phyloP scores from a whole-genome alignment of 306 rosid species.

The Fragaria iinumae region DNA sequence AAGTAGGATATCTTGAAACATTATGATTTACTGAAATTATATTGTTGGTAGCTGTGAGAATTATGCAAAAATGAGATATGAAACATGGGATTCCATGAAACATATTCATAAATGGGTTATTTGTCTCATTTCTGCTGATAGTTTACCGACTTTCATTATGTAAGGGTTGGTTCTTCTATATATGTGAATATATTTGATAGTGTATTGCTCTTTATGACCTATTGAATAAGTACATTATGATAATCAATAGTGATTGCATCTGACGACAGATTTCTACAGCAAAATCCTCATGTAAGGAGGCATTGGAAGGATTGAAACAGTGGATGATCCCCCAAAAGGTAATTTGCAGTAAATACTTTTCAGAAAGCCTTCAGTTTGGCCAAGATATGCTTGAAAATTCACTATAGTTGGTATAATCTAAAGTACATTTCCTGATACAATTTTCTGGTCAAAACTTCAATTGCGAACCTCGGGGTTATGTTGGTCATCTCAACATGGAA shows the following conservation, averaged over 20 bases:
- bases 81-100: too few species aligned
- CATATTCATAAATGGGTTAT: too few species aligned
- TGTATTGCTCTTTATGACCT: too few species aligned
- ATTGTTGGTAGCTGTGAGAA: too few species aligned
- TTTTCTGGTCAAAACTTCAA: constrained; percentile 69
- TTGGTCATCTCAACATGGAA: constrained; percentile 90
- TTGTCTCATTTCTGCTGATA: too few species aligned
- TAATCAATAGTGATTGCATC: too few species aligned
- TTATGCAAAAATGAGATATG: too few species aligned
- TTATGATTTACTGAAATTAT: too few species aligned
- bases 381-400: background rate
- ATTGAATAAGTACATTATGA: too few species aligned
- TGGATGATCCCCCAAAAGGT: constrained; percentile 83
- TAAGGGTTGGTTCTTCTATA: background rate
- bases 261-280: constrained; percentile 48
- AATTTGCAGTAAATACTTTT: background rate
- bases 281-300: constrained; percentile 59
- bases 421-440: background rate
- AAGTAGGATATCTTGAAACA: too few species aligned
- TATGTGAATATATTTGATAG: background rate
- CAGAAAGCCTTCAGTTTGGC: background rate
- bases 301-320: constrained; percentile 49
- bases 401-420: constrained; percentile 7
- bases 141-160: too few species aligned
- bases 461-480: constrained; percentile 80